Base-by-base conservation (phyloP, 176 grass and related monocot species). In the Pontederia paniculata region DNA sequence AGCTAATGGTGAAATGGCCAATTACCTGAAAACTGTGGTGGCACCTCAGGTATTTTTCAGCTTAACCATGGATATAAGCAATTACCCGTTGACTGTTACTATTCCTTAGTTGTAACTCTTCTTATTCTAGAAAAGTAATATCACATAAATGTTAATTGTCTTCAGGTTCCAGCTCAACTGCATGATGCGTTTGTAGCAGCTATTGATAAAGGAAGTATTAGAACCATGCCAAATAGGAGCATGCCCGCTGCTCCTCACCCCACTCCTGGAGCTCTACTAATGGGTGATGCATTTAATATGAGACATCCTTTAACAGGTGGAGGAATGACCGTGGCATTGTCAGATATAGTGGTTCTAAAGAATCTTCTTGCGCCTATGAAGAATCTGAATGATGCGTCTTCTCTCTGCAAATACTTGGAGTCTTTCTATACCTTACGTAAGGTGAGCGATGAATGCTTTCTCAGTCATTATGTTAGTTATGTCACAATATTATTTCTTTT, bases 221-320 rank as follows among this genome's bases (percentile, higher is more conserved):
- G 93, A 73, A 98, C 86, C 55, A 86, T 88, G 77, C 69, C 93
- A 48, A 98, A 98, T 55, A 77, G 87, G 67, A 91, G 86, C 80
- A 98, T 98, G 93, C 78, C 87, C 11, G 93, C 93, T 8, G 93
- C 75, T 8, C 93, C 93, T 19, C 93, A 80, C 56, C 86, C 93
- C 17, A 98, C 93, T 6, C 86, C 93, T 43, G 93, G 93, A 21
- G 93, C 93, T 13, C 87, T 98, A 54, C 54, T 98, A 73, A 98
- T 98, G 93, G 93, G 93, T 22, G 93, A 98, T 79, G 93, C 93
- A 10, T 98, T 98, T 83, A 98, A 98, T 49, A 98, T 98, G 93
- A 73, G 93, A 6, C 93, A 98, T 58, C 87, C 93, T 69, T 70
- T 98, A 71, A 98, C 93, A 11, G 93, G 93, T 63, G 93, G 93